Evolutionary conservation across 805 yeast genomes (phyloP).

Genomic region (Ogataea minuta): DNA sequence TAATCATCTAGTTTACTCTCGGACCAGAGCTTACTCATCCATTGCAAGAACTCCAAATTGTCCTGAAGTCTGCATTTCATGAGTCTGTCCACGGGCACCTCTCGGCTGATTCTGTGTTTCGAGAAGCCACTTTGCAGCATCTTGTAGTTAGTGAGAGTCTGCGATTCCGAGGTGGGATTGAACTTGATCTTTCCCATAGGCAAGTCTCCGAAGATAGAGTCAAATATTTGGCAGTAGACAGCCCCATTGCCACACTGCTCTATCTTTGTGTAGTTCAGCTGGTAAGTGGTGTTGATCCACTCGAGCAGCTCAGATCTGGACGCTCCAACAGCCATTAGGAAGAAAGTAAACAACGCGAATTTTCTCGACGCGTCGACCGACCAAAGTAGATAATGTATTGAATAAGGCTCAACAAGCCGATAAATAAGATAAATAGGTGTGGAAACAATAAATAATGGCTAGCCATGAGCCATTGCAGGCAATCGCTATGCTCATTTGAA

Average conservation of each 20-base stretch:
- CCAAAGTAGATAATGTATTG: background rate
- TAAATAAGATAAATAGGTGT: conserved; percentile 3
- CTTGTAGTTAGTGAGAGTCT: conserved; percentile 77
- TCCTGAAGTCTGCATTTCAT: conserved; percentile 91
- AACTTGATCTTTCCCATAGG: conserved; percentile 79
- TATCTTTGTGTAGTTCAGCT: conserved; percentile 65
- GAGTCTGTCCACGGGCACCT: conserved; percentile 76
- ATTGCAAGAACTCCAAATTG: conserved; percentile 89
- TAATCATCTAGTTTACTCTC: conserved; percentile 71
- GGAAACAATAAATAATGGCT: conserved; percentile 9
- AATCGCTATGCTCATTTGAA: too few relatives aligned
- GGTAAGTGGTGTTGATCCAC: conserved; percentile 79
- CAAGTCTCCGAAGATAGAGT: conserved; percentile 77
- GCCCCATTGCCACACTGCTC: conserved; percentile 98
- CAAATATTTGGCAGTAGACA: conserved; percentile 88
- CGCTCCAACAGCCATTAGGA: conserved; percentile 50
- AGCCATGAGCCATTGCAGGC: too few relatives aligned
- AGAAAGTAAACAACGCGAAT: conserved; percentile 19
- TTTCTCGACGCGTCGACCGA: conserved; percentile 17
- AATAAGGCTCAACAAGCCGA: background rate
- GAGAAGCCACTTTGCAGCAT: conserved; percentile 79
- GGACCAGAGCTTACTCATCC: conserved; percentile 83
- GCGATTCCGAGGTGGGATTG: conserved; percentile 69
- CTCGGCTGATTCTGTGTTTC: conserved; percentile 65
- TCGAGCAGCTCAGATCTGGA: conserved; percentile 79